A percentile compares a stretch with the other conserved stretches of the same genome.
Evolutionary conservation across 75 land plant species (phyloP).

Genomic region (Chamaecyparis obtusa): DNA sequence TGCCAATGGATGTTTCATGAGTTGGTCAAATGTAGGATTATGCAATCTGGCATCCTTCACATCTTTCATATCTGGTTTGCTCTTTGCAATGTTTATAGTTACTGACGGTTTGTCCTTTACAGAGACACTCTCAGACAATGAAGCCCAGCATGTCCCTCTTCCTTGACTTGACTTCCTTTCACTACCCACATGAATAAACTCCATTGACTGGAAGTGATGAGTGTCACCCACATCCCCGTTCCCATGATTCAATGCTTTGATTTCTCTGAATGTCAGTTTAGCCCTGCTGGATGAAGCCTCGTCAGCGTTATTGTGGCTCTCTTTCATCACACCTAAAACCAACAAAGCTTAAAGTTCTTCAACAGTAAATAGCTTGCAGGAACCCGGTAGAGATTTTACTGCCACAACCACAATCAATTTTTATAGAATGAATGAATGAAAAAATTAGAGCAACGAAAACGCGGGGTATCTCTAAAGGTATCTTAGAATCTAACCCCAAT

Average conservation of each 20-base stretch:
- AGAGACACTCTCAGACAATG: conserved; percentile 5
- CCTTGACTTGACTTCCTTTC: background rate
- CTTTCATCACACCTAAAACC: background rate
- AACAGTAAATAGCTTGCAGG: too few relatives aligned
- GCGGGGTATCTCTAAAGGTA: background rate
- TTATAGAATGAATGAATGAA: background rate
- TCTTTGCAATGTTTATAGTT: background rate
- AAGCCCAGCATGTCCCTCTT: conserved; percentile 3
- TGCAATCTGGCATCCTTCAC: conserved; percentile 2
- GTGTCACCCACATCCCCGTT: background rate
- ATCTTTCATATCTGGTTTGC: background rate
- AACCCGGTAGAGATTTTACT: background rate
- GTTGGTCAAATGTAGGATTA: conserved; percentile 12
- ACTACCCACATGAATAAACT: background rate
- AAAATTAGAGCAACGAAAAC: background rate
- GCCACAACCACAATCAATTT: background rate
- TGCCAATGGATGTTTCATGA: conserved; percentile 80
- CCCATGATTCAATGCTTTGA: background rate
- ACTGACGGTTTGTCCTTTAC: conserved; percentile 3
- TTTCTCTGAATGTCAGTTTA: conserved; percentile 2
- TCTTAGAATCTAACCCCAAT: background rate
- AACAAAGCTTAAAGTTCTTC: background rate
- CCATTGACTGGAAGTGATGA: background rate
- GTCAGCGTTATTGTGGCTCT: background rate
- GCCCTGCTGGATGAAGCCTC: background rate